Evolutionary conservation across 1,139 yeast species (phyloP).

Genomic region (Kodamaea sp.): DNA sequence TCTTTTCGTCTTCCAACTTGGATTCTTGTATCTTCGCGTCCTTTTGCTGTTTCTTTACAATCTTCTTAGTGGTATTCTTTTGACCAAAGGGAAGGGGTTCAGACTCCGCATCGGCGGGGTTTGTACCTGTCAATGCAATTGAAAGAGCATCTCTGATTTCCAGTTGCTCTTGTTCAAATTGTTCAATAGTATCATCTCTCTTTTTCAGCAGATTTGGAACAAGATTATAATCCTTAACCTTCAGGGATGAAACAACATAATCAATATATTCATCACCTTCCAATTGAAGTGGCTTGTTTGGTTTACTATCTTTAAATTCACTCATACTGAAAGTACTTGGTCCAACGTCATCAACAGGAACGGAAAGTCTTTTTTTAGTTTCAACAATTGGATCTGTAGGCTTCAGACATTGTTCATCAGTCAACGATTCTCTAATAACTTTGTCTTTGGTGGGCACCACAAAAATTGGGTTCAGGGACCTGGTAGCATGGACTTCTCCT

Average conservation of each 20-base stretch:
- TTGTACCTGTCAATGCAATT: conserved; percentile 17
- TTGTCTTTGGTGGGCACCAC: no score
- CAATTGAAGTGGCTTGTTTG: background rate
- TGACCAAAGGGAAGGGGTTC: conserved; percentile 2
- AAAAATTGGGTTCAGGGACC: no score
- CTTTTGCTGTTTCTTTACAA: conserved; percentile 3
- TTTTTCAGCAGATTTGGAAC: conserved; percentile 12
- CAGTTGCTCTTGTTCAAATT: conserved; percentile 13
- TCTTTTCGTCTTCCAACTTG: background rate
- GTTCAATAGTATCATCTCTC: conserved; percentile 11
- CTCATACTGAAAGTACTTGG: conserved; percentile 21
- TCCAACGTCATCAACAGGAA: conserved; percentile 8
- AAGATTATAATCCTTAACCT: conserved; percentile 13
- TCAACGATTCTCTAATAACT: background rate
- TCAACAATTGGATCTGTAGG: no score
- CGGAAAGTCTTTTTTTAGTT: conserved; percentile 5
- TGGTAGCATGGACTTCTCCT: conserved; percentile 1
- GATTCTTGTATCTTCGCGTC: no score
- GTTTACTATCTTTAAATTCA: conserved; percentile 17
- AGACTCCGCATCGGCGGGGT: conserved; percentile 5
- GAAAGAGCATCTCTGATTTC: conserved; percentile 24
- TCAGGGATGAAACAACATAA: background rate
- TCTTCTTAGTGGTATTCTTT: conserved; percentile 3
- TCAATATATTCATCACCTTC: background rate
- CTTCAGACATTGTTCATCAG: background rate